Conservation (phyloP, 306 rosid species). For the Begonia masoniana region DNA sequence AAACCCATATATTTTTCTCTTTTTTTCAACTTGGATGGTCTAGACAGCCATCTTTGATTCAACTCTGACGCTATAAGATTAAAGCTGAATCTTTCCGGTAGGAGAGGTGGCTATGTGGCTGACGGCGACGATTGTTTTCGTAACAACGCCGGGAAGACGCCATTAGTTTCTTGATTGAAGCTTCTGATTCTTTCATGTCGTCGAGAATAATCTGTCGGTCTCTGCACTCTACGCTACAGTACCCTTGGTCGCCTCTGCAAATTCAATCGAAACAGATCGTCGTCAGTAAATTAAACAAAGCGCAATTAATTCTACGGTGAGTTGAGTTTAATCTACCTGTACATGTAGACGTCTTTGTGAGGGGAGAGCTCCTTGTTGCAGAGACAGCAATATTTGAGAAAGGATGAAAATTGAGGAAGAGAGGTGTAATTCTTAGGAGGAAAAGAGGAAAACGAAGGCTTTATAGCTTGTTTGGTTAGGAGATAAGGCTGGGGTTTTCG, state of each 20-base stretch:
- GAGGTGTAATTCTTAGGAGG: background rate
- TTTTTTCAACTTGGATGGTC: too few species aligned
- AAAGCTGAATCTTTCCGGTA: background rate
- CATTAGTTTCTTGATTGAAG: constrained; percentile 22
- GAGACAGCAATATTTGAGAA: constrained; percentile 28
- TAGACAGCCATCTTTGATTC: too few species aligned
- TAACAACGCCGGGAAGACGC: constrained; percentile 15
- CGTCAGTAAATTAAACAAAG: background rate
- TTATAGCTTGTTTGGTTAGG: constrained; percentile 19
- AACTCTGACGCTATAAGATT: background rate
- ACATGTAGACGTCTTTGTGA: constrained; percentile 42
- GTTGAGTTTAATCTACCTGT: constrained; percentile 20
- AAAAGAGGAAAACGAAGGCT: background rate
- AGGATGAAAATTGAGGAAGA: constrained; percentile 8
- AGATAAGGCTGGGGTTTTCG: constrained; percentile 8
- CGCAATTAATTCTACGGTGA: background rate
- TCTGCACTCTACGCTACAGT: constrained; percentile 35
- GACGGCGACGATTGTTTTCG: constrained; percentile 1
- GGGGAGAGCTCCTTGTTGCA: constrained; percentile 31
- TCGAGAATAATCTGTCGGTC: constrained; percentile 29
- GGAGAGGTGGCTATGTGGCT: background rate
- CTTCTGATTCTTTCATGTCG: constrained; percentile 28
- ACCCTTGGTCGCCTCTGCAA: constrained; percentile 39
- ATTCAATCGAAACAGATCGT: too few species aligned
- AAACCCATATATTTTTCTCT: background rate